Conservation (phyloP, 2,329 filamentous ascomycete species). For the Truncatella angustata region DNA sequence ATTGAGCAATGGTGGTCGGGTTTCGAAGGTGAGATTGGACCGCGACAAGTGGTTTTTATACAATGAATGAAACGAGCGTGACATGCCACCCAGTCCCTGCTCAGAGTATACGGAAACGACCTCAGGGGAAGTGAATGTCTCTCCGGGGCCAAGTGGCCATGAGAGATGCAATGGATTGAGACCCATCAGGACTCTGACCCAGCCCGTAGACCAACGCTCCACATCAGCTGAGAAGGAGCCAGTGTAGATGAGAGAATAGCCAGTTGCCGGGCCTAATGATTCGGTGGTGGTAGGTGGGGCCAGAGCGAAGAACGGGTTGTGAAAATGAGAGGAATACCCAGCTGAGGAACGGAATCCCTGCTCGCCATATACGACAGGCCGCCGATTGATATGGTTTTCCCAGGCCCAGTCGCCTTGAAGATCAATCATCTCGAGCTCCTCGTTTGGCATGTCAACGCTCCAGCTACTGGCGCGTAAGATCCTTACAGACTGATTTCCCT, state of each 20-base stretch:
- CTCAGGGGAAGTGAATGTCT: slow-evolving; percentile 60
- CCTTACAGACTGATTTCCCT: slow-evolving; percentile 48
- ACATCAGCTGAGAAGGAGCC: slow-evolving; percentile 62
- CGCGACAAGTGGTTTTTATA: slow-evolving; percentile 61
- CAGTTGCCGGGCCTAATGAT: slow-evolving; percentile 59
- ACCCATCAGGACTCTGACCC: slow-evolving; percentile 58
- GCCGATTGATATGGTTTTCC: slow-evolving; percentile 53
- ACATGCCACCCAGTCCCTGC: slow-evolving; percentile 59
- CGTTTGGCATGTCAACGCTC: slow-evolving; percentile 58
- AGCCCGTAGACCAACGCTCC: slow-evolving; percentile 60
- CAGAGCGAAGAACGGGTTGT: slow-evolving; percentile 64
- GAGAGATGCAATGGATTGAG: slow-evolving; percentile 61
- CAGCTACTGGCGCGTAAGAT: slow-evolving; percentile 59
- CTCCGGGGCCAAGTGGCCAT: slow-evolving; percentile 53
- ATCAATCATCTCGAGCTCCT: slow-evolving; percentile 61
- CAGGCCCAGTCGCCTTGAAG: slow-evolving; percentile 62
- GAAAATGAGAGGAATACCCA: slow-evolving; percentile 62
- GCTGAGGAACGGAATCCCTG: slow-evolving; percentile 50
- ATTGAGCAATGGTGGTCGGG: slow-evolving; percentile 58
- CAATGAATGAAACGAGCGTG: slow-evolving; percentile 58
- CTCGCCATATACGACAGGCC: slow-evolving; percentile 54
- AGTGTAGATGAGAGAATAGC: slow-evolving; percentile 63
- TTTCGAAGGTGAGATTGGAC: slow-evolving; percentile 50
- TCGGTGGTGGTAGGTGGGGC: slow-evolving; percentile 58
- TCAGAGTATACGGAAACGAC: slow-evolving; percentile 61